A percentile compares a stretch with the other conserved stretches of the same genome.
Evolutionary conservation across 2,329 filamentous ascomycete genomes (phyloP).

Genomic region (Ophiocordyceps camponoti-rufipedis): DNA sequence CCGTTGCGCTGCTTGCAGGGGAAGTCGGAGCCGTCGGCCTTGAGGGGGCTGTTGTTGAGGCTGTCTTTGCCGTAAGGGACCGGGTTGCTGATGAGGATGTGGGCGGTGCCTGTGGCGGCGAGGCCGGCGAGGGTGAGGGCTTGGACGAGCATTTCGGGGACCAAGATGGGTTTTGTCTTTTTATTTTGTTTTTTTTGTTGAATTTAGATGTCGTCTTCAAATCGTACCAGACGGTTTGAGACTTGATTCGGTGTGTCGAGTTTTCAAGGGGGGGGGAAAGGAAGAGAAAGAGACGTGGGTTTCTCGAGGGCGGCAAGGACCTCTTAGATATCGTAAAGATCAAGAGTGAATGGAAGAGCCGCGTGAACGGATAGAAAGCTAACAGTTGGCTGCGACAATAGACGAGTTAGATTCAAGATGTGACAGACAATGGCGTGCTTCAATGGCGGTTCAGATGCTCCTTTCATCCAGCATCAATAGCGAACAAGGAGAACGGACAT

Average conservation of each 20-base stretch:
- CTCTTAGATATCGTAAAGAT: not conserved
- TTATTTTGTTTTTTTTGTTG: too few relatives aligned
- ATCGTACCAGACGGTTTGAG: conserved; percentile 15
- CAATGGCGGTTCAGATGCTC: not conserved
- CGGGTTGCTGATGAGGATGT: conserved; percentile 58
- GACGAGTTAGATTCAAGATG: not conserved
- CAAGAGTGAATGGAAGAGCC: not conserved
- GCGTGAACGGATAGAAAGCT: not conserved
- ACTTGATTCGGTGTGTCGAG: not conserved
- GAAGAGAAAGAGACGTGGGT: not conserved
- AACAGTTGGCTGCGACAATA: not conserved
- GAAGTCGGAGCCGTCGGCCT: conserved; percentile 43
- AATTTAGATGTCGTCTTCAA: conserved; percentile 4
- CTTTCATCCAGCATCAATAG: not conserved
- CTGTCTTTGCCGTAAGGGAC: conserved; percentile 32
- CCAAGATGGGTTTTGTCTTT: too few relatives aligned
- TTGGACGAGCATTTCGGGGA: conserved; percentile 30
- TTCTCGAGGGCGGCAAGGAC: conserved; percentile 8
- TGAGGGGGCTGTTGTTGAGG: conserved; percentile 45
- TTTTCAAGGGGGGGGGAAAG: not conserved
- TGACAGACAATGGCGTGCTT: not conserved
- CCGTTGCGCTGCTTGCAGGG: conserved; percentile 57
- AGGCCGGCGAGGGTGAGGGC: conserved; percentile 35
- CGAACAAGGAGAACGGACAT: not conserved
- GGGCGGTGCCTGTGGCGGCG: conserved; percentile 44